Percentiles rank a stretch among this genome's conserved stretches.
Evolutionary conservation across 73 alveolate species (phyloP).

Genomic region (Paramecium sonneborni): DNA sequence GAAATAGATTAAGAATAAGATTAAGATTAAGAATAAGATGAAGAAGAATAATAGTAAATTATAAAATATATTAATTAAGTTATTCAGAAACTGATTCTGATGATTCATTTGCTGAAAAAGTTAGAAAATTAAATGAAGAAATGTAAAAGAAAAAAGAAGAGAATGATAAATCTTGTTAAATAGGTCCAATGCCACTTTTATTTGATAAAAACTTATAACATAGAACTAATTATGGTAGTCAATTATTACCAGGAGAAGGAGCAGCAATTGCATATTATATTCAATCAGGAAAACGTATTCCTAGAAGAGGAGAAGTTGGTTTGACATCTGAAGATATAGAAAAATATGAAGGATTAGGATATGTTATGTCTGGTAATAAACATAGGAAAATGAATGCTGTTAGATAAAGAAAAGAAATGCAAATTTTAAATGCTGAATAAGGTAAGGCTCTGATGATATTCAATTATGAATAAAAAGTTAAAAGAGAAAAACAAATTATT

Average conservation of each 20-base stretch:
- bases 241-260: constrained; percentile 80
- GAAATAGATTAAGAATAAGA: neutral
- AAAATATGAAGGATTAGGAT: constrained; percentile 75
- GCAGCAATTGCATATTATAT: constrained; percentile 74
- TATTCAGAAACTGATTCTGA: constrained; percentile 65
- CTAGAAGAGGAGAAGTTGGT: constrained; percentile 88
- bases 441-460: constrained; percentile 55
- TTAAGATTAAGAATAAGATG: constrained; percentile 3
- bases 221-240: constrained; percentile 57
- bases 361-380: constrained; percentile 72
- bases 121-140: constrained; percentile 58
- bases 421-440: constrained; percentile 40
- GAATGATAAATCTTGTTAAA: constrained; percentile 30
- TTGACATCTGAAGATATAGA: constrained; percentile 77
- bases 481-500: constrained; percentile 42
- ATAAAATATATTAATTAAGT: neutral
- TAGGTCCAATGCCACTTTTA: constrained; percentile 52
- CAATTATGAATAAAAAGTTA: constrained; percentile 50
- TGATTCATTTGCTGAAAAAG: constrained; percentile 62
- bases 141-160: constrained; percentile 59
- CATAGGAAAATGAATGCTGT: constrained; percentile 74
- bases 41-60: constrained; percentile 14
- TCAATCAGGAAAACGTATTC: constrained; percentile 81
- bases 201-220: neutral
- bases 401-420: constrained; percentile 65